Evolutionary conservation across 106 monocot genomes (phyloP), one percentile per base, ranked within the genome.

Genomic region (Dendrobium nobile): DNA sequence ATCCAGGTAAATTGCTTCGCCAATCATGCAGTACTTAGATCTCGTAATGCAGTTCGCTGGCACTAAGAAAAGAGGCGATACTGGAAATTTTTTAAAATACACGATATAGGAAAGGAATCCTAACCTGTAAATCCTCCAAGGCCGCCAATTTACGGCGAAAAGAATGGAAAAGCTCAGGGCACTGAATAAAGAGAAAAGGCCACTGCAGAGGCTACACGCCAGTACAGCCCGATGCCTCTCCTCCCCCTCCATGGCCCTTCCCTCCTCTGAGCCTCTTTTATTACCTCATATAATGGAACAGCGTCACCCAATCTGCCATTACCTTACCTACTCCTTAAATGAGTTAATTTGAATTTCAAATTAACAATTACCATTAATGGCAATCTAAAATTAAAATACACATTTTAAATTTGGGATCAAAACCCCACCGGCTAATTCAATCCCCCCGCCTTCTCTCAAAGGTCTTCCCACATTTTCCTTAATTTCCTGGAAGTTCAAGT

Each of bases 91-190:
- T 1, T 37, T 33, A 44, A 28, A 74, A 74, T 44, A 44, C 4
- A 44, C 20, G 2, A 74, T 3, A 74, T 18, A 22, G 42, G 9
- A 40, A 2, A 42, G 43, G 22, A 74, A 19, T 6, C n/a, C 43
- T 24, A 75, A 90, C 98, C 99, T 99, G 81, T 95, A 99, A 77
- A 95, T 87, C 84, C 99, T 91, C 99, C 99, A 99, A 4, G 99
- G 99, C 75, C 99, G 88, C 95, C 99, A 95, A 82, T 99, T 99
- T 16, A 99, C 90, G 26, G 95, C 91, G 93, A 93, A 93, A 13
- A 99, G 89, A 22, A 99, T 75, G 76, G 85, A 87, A 79, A 95
- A 87, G 72, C 90, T 90, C 61, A 99, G 88, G 78, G 84, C 75
- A 79, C 92, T 75, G 22, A 99, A 77, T 79, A 91, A 59, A 44